phyloP scores from a whole-genome alignment of 192 early-diverging fungal species.

The Entomortierella lignicola region DNA sequence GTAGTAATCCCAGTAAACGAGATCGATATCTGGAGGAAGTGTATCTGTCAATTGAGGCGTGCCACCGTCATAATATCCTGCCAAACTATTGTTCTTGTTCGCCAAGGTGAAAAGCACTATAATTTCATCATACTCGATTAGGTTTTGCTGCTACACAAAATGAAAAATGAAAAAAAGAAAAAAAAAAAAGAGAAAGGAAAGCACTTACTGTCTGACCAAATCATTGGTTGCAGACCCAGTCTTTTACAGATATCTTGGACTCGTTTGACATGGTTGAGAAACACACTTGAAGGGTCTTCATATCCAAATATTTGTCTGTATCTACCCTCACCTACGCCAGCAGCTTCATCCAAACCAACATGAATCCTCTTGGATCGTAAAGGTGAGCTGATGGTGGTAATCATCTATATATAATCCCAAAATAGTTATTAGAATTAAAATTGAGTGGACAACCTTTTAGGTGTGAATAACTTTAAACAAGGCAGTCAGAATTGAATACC shows the following conservation, averaged over 20 bases:
- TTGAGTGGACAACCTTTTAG: no score
- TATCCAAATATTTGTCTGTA: slow-evolving; percentile 80
- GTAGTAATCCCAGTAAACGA: slow-evolving; percentile 93
- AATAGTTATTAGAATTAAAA: no score
- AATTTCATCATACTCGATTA: not conserved
- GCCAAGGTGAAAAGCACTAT: slow-evolving; percentile 62
- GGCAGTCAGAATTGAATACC: no score
- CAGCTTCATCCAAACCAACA: slow-evolving; percentile 91
- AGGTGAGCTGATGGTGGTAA: slow-evolving; percentile 71
- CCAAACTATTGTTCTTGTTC: slow-evolving; percentile 83
- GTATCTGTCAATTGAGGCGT: slow-evolving; percentile 68
- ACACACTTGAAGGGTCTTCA: slow-evolving; percentile 78
- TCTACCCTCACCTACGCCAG: slow-evolving; percentile 87
- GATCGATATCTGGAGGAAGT: slow-evolving; percentile 73
- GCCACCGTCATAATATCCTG: slow-evolving; percentile 83
- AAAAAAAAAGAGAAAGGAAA: not conserved
- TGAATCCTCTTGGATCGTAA: slow-evolving; percentile 85
- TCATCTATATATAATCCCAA: slow-evolving; percentile 56
- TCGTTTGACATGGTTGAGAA: slow-evolving; percentile 78
- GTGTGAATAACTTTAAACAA: no score
- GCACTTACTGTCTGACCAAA: slow-evolving; percentile 88
- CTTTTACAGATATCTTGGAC: slow-evolving; percentile 77
- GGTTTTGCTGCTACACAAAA: not conserved
- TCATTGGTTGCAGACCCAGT: slow-evolving; percentile 75
- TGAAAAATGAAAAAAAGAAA: not conserved